These are phyloP conservation scores for Trichoderma atrobrunneum DNA, from an alignment of 2,329 filamentous ascomycete species.

Conservation along the genomic window DNA sequence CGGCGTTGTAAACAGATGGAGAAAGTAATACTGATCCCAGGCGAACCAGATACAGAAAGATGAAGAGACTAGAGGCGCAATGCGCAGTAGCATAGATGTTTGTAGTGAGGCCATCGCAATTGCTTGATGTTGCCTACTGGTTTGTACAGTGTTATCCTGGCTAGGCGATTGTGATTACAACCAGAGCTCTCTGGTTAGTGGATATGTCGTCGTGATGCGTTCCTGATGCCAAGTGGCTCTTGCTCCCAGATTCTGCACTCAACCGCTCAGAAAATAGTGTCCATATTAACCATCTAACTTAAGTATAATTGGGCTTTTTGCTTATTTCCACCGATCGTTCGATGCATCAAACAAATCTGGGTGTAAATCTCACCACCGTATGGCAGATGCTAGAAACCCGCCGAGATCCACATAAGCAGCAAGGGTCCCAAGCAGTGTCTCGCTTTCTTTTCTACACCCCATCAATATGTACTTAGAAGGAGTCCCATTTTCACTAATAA, in stretches of 20 bases:
- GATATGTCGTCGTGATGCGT: background rate
- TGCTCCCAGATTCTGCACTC: background rate
- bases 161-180: background rate
- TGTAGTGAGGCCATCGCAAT: background rate
- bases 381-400: background rate
- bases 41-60: background rate
- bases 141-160: background rate
- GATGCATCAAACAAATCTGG: background rate
- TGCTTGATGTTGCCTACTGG: background rate
- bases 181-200: background rate
- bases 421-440: background rate
- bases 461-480: no score
- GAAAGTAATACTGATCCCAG: background rate
- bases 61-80: background rate
- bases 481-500: no score
- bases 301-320: background rate
- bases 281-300: background rate
- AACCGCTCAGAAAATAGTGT: background rate
- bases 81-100: background rate
- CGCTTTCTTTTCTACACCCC: background rate
- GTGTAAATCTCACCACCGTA: background rate
- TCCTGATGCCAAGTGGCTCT: background rate
- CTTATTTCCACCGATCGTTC: background rate
- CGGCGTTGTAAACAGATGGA: background rate
- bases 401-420: background rate